Evolutionary conservation across 2,329 filamentous ascomycete species (phyloP).

Genomic region (Cryoendolithus antarcticus): DNA sequence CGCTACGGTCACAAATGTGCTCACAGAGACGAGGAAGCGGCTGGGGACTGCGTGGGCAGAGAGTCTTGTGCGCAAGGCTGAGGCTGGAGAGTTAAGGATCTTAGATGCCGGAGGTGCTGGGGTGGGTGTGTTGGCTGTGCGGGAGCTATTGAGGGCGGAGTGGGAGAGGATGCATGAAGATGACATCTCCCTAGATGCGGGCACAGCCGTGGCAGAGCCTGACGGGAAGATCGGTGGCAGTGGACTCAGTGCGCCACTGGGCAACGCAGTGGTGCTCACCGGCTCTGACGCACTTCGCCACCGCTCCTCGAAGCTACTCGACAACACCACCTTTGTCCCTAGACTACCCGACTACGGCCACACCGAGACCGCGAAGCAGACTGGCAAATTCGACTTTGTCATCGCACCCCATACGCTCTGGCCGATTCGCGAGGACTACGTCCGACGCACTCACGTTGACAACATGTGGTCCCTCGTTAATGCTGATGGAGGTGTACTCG

Average conservation of each 20-base stretch:
- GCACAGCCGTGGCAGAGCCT: conserved; percentile 18
- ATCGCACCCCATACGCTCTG: conserved; percentile 78
- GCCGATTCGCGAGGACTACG: conserved; percentile 59
- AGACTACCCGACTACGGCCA: conserved; percentile 75
- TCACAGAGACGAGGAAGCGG: conserved; percentile 63
- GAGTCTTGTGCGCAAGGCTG: conserved; percentile 43
- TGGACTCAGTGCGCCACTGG: conserved; percentile 39
- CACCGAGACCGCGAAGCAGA: conserved; percentile 28
- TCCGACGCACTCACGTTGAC: conserved; percentile 66
- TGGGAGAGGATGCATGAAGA: conserved; percentile 54
- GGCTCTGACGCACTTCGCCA: conserved; percentile 63
- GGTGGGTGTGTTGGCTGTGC: conserved; percentile 61
- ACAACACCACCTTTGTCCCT: conserved; percentile 86
- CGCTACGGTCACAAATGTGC: conserved; percentile 50
- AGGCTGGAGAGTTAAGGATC: conserved; percentile 47
- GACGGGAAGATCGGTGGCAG: conserved; percentile 27
- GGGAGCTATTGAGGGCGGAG: conserved; percentile 67
- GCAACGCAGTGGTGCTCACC: conserved; percentile 69
- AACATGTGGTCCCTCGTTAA: conserved; percentile 83
- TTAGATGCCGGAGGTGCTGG: conserved; percentile 66
- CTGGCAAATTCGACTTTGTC: conserved; percentile 69
- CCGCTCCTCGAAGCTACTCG: conserved; percentile 62
- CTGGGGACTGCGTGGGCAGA: conserved; percentile 60
- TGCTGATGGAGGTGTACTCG: conserved; percentile 71
- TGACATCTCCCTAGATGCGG: conserved; percentile 7